Evolutionary conservation across 106 monocot species (phyloP).

Genomic region (Agapanthus africanus): DNA sequence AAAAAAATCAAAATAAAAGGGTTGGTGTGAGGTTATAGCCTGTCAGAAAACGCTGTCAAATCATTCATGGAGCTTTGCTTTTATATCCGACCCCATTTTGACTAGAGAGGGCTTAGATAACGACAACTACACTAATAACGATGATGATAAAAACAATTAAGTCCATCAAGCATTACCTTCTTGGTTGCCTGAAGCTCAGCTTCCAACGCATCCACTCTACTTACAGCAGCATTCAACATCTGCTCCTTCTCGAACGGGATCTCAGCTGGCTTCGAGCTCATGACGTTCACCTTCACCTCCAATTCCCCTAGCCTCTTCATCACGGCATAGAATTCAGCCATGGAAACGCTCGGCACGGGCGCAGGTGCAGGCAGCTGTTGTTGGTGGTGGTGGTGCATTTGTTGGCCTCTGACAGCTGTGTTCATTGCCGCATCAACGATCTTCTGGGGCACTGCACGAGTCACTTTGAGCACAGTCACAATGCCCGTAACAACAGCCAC

Average conservation of each 20-base stretch:
- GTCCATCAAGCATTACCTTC: too few species aligned
- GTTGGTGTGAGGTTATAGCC: too few species aligned
- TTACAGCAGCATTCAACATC: slow-evolving; percentile 52
- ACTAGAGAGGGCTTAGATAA: background rate
- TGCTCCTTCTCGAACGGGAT: slow-evolving; percentile 72
- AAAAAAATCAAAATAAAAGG: too few species aligned
- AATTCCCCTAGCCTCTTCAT: slow-evolving; percentile 64
- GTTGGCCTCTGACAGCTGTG: background rate
- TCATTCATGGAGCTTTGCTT: background rate
- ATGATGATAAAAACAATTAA: too few species aligned
- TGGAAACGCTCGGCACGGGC: slow-evolving; percentile 23
- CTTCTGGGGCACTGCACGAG: slow-evolving; percentile 8
- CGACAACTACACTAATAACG: background rate
- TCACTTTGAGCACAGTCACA: slow-evolving; percentile 7
- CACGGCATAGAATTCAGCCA: slow-evolving; percentile 33
- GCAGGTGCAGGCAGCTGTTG: background rate
- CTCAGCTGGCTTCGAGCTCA: slow-evolving; percentile 49
- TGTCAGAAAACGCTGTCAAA: background rate
- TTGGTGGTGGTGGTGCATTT: background rate
- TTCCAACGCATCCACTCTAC: slow-evolving; percentile 56
- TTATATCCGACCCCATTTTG: background rate
- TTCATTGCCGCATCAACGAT: background rate
- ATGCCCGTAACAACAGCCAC: slow-evolving; percentile 8
- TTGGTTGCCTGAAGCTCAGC: slow-evolving; percentile 64
- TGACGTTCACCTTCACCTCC: slow-evolving; percentile 58